Evolutionary conservation across 2,329 filamentous ascomycete species (phyloP), one percentile per base, ranked within the genome.

Genomic region (Sporothrix curviconia): DNA sequence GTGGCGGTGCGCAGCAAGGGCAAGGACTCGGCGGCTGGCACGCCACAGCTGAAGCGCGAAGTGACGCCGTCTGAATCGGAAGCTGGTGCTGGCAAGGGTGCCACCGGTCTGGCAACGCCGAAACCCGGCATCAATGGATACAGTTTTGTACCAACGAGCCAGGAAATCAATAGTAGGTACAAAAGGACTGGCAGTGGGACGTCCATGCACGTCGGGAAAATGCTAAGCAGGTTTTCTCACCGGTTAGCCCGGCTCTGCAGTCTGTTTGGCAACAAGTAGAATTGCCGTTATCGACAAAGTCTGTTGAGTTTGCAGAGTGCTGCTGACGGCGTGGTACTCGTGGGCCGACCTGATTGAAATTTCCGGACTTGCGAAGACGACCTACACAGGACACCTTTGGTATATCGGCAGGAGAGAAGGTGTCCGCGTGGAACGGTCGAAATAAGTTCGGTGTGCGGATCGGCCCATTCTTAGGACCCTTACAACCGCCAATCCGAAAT

Each of bases 371-470:
- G n/a, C n/a, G n/a, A n/a, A n/a, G n/a, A n/a, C n/a, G n/a, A n/a
- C n/a, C n/a, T n/a, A n/a, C n/a, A n/a, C n/a, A n/a, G n/a, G n/a
- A n/a, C n/a, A n/a, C n/a, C n/a, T n/a, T n/a, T n/a, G n/a, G n/a
- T n/a, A n/a, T n/a, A n/a, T n/a, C n/a, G 2, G 78, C 74, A 9
- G 79, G 79, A 2, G 74, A 76, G 32, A 80, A 78, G 66, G 70
- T 68, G 9, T 84, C n/a, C n/a, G 81, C 81, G 76, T 72, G 11
- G 79, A 83, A 65, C 72, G 73, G 4, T 66, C 78, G 32, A 67
- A 71, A 49, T 84, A n/a, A n/a, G 81, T 60, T 71, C 83, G 36
- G 64, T 79, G 40, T 84, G 81, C 64, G 69, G 69, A 14, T 42
- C 59, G 24, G 37, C 55, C 8, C 61, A 62, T n/a, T 57, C 59